Percentiles rank a stretch among this genome's conserved stretches.
Evolutionary conservation across 768 basidiomycete genomes (phyloP).

Genomic region (Phallus indusiatus): DNA sequence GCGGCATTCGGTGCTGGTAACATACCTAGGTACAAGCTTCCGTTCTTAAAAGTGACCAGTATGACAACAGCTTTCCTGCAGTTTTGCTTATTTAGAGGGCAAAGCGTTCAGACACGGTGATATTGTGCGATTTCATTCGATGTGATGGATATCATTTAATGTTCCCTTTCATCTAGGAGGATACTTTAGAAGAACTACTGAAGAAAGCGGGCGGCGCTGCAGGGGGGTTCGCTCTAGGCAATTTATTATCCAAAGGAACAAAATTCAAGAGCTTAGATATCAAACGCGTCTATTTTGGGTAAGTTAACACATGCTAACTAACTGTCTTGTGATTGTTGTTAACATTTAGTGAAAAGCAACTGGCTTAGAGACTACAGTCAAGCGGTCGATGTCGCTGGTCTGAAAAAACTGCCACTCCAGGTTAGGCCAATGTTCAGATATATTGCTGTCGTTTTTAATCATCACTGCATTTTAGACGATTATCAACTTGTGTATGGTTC

Average conservation of each 20-base stretch:
- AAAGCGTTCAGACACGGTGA: conserved; percentile 85
- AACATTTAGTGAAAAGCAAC: conserved; percentile 36
- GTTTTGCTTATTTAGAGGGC: conserved; percentile 81
- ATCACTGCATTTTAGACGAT: conserved; percentile 49
- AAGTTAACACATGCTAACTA: conserved; percentile 15
- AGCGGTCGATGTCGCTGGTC: conserved; percentile 76
- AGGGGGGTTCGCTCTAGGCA: conserved; percentile 50
- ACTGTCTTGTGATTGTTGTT: neutral
- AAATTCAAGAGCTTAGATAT: conserved; percentile 78
- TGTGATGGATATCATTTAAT: conserved; percentile 10
- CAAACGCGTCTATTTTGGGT: conserved; percentile 80
- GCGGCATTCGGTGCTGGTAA: conserved; percentile 81
- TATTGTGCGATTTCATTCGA: conserved; percentile 38
- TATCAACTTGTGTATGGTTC: conserved; percentile 79
- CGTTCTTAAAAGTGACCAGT: neutral
- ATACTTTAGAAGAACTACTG: conserved; percentile 48
- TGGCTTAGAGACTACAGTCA: conserved; percentile 81
- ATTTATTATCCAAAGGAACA: conserved; percentile 43
- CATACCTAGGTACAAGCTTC: conserved; percentile 54
- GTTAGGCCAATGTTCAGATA: conserved; percentile 25
- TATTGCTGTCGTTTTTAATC: neutral
- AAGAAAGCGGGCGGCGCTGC: conserved; percentile 35
- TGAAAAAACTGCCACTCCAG: conserved; percentile 64
- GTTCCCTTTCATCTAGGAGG: conserved; percentile 46
- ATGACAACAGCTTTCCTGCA: conserved; percentile 18